Evolutionary conservation across 345 rosid genomes (phyloP).

Genomic region (Lepidium aucheri): DNA sequence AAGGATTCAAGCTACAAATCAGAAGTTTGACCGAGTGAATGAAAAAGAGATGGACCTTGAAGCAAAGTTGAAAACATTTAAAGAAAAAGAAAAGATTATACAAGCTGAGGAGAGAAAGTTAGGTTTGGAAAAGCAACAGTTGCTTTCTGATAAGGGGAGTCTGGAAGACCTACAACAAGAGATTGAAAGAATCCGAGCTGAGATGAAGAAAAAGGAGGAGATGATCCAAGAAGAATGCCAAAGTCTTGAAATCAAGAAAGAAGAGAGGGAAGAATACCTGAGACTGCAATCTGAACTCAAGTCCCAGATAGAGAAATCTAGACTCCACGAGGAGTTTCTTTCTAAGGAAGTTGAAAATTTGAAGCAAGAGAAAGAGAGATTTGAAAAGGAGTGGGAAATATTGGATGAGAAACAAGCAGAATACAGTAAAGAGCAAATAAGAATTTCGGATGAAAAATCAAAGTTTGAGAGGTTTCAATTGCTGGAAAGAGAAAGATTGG

Average conservation of each 20-base stretch:
- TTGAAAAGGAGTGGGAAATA: conserved; percentile 76
- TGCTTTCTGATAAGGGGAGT: conserved; percentile 49
- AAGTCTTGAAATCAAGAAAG: conserved; percentile 42
- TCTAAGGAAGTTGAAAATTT: conserved; percentile 58
- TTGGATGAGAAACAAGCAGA: conserved; percentile 67
- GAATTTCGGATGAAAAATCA: conserved; percentile 42
- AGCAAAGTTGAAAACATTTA: conserved; percentile 47
- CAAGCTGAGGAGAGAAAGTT: conserved; percentile 55
- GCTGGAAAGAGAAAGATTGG: conserved; percentile 48
- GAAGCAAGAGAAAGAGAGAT: conserved; percentile 58
- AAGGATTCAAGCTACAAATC: conserved; percentile 52
- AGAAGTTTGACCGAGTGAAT: conserved; percentile 59
- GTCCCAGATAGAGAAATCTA: conserved; percentile 53
- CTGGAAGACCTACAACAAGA: conserved; percentile 46
- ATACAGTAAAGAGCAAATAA: conserved; percentile 33
- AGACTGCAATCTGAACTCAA: conserved; percentile 62
- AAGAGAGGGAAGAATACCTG: conserved; percentile 60
- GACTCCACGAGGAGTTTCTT: conserved; percentile 56
- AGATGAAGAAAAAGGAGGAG: conserved; percentile 47
- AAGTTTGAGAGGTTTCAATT: conserved; percentile 38
- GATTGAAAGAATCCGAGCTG: conserved; percentile 49
- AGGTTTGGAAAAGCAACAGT: conserved; percentile 45
- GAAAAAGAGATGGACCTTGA: conserved; percentile 77
- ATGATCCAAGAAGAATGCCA: conserved; percentile 43
- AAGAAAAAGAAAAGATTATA: conserved; percentile 54